Evolutionary conservation across 345 rosid species (phyloP), one percentile per base, ranked within the genome.

Genomic region (Ceriops tagal): DNA sequence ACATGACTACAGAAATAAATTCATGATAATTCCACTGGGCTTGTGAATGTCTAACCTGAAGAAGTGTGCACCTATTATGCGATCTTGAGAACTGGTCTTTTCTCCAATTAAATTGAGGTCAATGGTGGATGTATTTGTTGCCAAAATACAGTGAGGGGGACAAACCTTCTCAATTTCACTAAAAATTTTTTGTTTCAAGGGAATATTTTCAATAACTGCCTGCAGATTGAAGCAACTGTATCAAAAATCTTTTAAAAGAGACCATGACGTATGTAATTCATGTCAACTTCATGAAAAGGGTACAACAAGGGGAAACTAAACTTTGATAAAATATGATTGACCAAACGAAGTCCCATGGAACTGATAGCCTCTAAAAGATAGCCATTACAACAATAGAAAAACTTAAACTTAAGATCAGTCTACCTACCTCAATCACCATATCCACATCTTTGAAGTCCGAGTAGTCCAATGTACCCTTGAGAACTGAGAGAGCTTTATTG

Each of bases 11-110:
- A 11, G 49, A 43, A 43, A 43, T 11, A 13, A 3, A 15, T 11
- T 43, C 5, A 3, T 15, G 18, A 43, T 43, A 43, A 43, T 3
- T 43, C 49, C 49, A 43, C 19, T 13, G 49, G 18, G 1, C 8
- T 43, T 13, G 49, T 1, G 4, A 11, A 43, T 43, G 11, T 64
- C 49, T 37, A 71, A 89, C 99, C 99, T 95, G 90, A 95, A 95
- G 87, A 95, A 95, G 73, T 90, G 97, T 39, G 97, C 99, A 5
- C 99, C 99, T 72, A 95, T 78, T 31, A 95, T 87, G 65, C 96
- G 96, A 77, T 85, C 96, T 68, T 90, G 82, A 22, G 96, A 84
- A 68, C 79, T 87, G 37, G 85, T 88, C 78, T 86, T 92, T 73
- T 89, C 90, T 46, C 97, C 99, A 71, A 92, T 71, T 60, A 85